Conservation (phyloP, 2,329 filamentous ascomycete genomes). For the Venturia pyrina region DNA sequence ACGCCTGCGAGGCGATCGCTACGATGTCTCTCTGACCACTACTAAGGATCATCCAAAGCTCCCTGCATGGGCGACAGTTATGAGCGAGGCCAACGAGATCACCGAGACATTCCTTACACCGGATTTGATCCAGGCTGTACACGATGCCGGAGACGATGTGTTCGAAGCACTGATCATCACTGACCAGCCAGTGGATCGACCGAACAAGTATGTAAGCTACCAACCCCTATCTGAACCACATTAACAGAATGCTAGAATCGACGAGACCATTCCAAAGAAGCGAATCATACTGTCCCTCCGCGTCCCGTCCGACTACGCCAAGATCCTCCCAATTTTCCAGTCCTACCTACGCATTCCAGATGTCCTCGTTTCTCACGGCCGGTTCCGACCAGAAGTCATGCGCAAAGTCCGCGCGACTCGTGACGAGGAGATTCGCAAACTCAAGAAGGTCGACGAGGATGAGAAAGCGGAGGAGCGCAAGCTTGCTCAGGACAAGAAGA, state of each 20-base stretch:
- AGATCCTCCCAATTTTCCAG: slow-evolving; percentile 64
- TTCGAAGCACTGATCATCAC: slow-evolving; percentile 76
- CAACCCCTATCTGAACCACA: background rate
- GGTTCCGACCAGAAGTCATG: slow-evolving; percentile 80
- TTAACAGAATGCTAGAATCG: slow-evolving; percentile 45
- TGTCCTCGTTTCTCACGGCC: slow-evolving; percentile 61
- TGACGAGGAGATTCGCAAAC: slow-evolving; percentile 68
- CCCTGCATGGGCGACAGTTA: slow-evolving; percentile 80
- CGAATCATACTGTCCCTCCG: slow-evolving; percentile 69
- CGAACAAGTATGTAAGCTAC: slow-evolving; percentile 55
- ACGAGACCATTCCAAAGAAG: slow-evolving; percentile 78
- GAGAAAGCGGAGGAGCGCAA: slow-evolving; percentile 54
- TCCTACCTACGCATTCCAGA: slow-evolving; percentile 83
- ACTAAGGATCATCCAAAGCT: slow-evolving; percentile 91
- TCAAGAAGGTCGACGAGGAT: slow-evolving; percentile 69
- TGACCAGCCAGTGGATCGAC: slow-evolving; percentile 83
- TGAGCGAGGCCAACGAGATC: slow-evolving; percentile 95
- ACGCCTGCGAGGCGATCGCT: slow-evolving; percentile 78
- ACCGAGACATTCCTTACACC: slow-evolving; percentile 77
- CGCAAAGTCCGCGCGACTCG: slow-evolving; percentile 74
- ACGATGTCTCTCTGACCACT: slow-evolving; percentile 83
- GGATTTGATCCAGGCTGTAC: slow-evolving; percentile 74
- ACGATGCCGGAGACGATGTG: slow-evolving; percentile 71
- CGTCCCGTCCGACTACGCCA: slow-evolving; percentile 48
- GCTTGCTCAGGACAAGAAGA: slow-evolving; percentile 49